Evolutionary conservation across 306 rosid genomes (phyloP), one percentile per base, ranked within the genome.

Genomic region (Mimosa pudica): DNA sequence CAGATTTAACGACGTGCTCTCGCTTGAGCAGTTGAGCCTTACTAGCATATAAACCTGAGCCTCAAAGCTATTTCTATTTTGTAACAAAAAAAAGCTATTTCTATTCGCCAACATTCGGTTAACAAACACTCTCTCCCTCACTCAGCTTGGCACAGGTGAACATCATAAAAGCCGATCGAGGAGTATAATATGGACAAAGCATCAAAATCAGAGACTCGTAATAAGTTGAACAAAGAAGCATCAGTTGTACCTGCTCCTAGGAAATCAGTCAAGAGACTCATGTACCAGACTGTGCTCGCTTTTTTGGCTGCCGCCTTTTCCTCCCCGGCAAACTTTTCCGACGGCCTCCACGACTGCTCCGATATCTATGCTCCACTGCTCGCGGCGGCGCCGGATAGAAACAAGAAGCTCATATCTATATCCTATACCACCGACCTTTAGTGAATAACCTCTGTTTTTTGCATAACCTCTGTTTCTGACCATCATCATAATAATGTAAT

Each of bases 241-340:
- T 52, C 79, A 32, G 84, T 88, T 7, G 61, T 85, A 74, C 88
- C 88, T 14, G 75, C 84, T 62, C 81, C 38, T 16, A 85, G 88
- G 63, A 82, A 35, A 73, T 81, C 45, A 16, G 91, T 88, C 41
- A 88, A 88, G 81, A 78, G 57, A 46, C 80, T 86, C 83, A 62
- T 80, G 14, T 36, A 70, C 0, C 79, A 84, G 64, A 13, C 36
- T 9, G 5, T 49, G 9, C 7, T 74, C 7, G n/a, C 36, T 36
- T 73, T 45, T 32, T 2, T 81, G 3, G 13, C 41, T 54, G 30
- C 36, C 74, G 66, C 60, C 52, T 78, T 73, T 41, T 54, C 51
- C 30, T 67, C 81, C 2, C 7, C 2, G 16, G 60, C 32, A 42
- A 14, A 44, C 35, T 20, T 10, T 0, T 63, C 68, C 1, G 6